Percentiles rank a stretch among this genome's conserved stretches.
Conservation (phyloP, 106 monocot genomes). For the Dioscorea zingiberensis region DNA sequence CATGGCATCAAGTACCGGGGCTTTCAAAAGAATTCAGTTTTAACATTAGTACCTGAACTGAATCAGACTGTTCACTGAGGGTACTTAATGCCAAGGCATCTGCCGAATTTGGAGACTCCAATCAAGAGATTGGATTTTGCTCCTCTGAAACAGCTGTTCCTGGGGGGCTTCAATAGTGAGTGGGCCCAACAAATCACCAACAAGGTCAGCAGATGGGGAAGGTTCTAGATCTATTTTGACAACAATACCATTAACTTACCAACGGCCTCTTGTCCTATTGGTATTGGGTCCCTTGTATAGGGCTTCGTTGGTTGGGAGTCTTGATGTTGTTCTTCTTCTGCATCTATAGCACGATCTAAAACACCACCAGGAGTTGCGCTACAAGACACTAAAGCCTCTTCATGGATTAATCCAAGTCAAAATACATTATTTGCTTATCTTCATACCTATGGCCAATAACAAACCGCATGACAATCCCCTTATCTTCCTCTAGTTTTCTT, state of each 20-base stretch:
- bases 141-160: slow-evolving; percentile 25
- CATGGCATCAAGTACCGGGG: background rate
- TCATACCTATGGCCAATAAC: slow-evolving; percentile 64
- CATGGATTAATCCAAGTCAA: background rate
- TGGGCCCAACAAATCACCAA: slow-evolving; percentile 87
- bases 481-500: slow-evolving; percentile 47
- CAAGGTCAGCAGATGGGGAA: slow-evolving; percentile 55
- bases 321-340: slow-evolving; percentile 43
- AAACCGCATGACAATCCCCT: too few species aligned
- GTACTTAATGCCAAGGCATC: slow-evolving; percentile 77
- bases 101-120: slow-evolving; percentile 30
- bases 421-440: background rate
- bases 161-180: slow-evolving; percentile 83
- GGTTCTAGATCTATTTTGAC: slow-evolving; percentile 41
- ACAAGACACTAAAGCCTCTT: background rate
- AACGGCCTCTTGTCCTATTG: too few species aligned
- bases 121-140: slow-evolving; percentile 25
- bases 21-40: background rate
- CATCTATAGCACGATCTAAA: slow-evolving; percentile 44
- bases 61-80: slow-evolving; percentile 53
- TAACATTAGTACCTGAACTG: slow-evolving; percentile 63
- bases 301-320: too few species aligned
- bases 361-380: slow-evolving; percentile 47
- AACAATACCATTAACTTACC: slow-evolving; percentile 55
- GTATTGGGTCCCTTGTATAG: too few species aligned